Percentiles rank a stretch among this genome's conserved stretches.
These are phyloP conservation scores for Dalbergia cochinchinensis DNA, from an alignment of 306 rosid genomes.

Conservation along the genomic window DNA sequence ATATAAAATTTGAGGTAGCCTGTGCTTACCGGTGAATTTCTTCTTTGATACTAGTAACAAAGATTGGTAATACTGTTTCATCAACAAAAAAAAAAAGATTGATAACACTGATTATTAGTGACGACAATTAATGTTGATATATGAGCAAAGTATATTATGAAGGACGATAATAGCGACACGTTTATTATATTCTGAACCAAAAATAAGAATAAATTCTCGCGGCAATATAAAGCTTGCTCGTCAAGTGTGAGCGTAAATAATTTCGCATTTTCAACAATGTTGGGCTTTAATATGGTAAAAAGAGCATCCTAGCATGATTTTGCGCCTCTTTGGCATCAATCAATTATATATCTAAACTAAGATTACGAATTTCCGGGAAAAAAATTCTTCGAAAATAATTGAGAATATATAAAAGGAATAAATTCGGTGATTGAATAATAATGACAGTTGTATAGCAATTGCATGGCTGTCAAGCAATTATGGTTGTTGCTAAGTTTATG, in stretches of 20 bases:
- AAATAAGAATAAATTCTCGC: neutral
- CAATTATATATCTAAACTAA: neutral
- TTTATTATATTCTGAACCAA: neutral
- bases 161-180: neutral
- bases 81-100: neutral
- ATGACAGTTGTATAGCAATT: slow-evolving; percentile 44
- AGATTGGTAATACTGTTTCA: no score
- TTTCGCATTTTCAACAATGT: neutral
- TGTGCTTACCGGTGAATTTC: neutral
- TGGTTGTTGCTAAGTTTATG: neutral
- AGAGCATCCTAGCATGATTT: neutral
- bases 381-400: neutral
- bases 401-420: slow-evolving; percentile 34
- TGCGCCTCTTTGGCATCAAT: slow-evolving; percentile 13
- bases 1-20: no score
- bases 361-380: neutral
- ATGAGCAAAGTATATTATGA: neutral
- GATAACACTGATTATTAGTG: neutral
- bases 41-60: neutral
- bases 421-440: slow-evolving; percentile 41
- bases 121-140: neutral
- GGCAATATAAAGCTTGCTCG: neutral
- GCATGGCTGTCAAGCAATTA: slow-evolving; percentile 32
- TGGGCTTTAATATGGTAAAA: neutral
- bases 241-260: neutral